Evolutionary conservation across 805 yeast species (phyloP), one percentile per base, ranked within the genome.

Genomic region (Dipodascus geniculatus): DNA sequence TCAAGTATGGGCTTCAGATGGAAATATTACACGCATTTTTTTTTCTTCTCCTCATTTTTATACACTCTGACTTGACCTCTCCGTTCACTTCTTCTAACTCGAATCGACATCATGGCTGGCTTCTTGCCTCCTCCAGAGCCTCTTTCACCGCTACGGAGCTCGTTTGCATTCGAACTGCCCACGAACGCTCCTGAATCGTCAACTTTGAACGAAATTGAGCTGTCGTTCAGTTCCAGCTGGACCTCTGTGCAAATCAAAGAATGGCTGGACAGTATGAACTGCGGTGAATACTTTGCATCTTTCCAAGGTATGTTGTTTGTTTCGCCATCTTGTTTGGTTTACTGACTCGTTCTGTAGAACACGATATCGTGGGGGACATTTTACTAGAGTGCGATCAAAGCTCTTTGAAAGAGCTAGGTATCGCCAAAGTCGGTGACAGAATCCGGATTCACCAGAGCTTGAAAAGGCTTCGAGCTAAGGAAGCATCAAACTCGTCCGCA

Each of bases 391-490:
- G 82, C 48, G 96, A 87, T 61, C 73, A 76, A 48, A 72, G 69
- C 3, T 78, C 88, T 0, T 74, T 91, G 54, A 78, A 75, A 50
- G 93, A 84, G 54, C 64, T 93, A 9, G 96, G 96, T 0, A 67
- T 91, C 9, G 57, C 61, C n/a, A 83, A 80, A 58, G 78, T 91
- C 16, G 97, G 98, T 0, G 98, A 93, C 65, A 71, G 96, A 23
- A 72, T 91, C 20, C 72, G 84, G 24, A 67, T 91, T 9, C 79
- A 83, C 61, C 71, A 79, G 16, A 82, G 83, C 20, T 73, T 86
- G 2, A 71, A 76, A 28, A 65, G 71, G 47, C 60, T 80, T 54
- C 73, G 77, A 48, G 49, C 50, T 22, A 44, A 35, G 23, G 48
- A 23, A 20, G 49, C 49, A 8, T 4, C 49, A 22, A 47, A 47